Conservation (phyloP, 305 asterid genomes). For the Solanum chacoense region DNA sequence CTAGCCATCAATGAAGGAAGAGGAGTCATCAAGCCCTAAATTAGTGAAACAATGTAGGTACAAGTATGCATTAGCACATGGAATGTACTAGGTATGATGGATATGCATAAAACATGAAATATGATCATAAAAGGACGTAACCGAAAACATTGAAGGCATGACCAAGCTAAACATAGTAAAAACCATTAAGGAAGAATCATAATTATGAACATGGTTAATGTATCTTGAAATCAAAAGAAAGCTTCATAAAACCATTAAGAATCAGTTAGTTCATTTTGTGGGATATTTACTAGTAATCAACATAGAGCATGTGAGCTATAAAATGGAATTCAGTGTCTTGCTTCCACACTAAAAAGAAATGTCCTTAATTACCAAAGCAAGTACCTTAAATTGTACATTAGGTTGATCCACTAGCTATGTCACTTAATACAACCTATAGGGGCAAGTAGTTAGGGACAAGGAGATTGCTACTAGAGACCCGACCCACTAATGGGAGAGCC, state of each 20-base stretch:
- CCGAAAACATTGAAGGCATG: background rate
- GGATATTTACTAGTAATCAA: background rate
- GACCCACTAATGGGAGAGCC: background rate
- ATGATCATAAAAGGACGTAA: background rate
- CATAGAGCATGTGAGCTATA: background rate
- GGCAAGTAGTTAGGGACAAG: background rate
- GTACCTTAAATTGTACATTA: background rate
- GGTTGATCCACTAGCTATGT: background rate
- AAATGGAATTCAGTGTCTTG: background rate
- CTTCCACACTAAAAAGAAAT: background rate
- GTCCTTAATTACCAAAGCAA: background rate
- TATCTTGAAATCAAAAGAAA: background rate
- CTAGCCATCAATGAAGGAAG: background rate
- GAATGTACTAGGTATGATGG: background rate
- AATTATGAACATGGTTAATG: background rate
- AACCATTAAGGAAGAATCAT: background rate
- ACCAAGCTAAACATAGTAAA: background rate
- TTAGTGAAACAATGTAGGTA: background rate
- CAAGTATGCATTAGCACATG: background rate
- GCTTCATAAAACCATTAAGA: background rate
- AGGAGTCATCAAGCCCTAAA: too few relatives aligned
- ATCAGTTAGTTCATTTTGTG: background rate
- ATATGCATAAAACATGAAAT: background rate
- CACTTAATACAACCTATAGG: background rate
- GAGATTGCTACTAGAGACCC: background rate